Conservation (phyloP, 2,329 filamentous ascomycete species). For the Endoconidiophora polonica region DNA sequence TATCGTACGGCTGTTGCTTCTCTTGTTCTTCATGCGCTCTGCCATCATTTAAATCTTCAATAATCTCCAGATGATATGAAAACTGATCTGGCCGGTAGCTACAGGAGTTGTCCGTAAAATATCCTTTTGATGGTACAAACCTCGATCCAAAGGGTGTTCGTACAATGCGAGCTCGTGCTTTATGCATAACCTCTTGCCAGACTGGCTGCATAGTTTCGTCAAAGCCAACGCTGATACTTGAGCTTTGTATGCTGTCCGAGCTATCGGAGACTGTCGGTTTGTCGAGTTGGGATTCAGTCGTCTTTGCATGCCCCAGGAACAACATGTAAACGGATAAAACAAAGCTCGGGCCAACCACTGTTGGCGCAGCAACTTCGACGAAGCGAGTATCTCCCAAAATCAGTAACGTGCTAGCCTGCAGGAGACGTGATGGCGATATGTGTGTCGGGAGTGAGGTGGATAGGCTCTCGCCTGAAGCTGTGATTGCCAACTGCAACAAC, state of each 20-base stretch:
- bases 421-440: conserved; percentile 74
- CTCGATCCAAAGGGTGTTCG: conserved; percentile 35
- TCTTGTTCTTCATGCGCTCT: conserved; percentile 31
- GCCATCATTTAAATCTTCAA: conserved; percentile 59
- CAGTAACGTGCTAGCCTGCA: conserved; percentile 85
- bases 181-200: conserved; percentile 96
- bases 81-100: conserved; percentile 29
- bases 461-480: conserved; percentile 76
- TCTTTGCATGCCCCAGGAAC: conserved; percentile 56
- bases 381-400: conserved; percentile 78
- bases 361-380: conserved; percentile 39
- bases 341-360: conserved; percentile 79
- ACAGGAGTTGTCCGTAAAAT: not conserved
- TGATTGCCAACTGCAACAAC: conserved; percentile 82
- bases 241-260: too few relatives aligned
- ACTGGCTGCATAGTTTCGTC: conserved; percentile 36
- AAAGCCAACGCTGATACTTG: not conserved
- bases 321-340: conserved; percentile 87
- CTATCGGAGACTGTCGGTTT: not conserved
- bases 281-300: not conserved
- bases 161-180: conserved; percentile 66
- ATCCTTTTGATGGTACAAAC: not conserved
- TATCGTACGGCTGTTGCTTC: conserved; percentile 22
- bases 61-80: conserved; percentile 62
- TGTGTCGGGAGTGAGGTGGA: conserved; percentile 63